These are phyloP conservation scores for Saccharum hybrid DNA, from an alignment of 202 grass and related monocot genomes.

Conservation along the genomic window DNA sequence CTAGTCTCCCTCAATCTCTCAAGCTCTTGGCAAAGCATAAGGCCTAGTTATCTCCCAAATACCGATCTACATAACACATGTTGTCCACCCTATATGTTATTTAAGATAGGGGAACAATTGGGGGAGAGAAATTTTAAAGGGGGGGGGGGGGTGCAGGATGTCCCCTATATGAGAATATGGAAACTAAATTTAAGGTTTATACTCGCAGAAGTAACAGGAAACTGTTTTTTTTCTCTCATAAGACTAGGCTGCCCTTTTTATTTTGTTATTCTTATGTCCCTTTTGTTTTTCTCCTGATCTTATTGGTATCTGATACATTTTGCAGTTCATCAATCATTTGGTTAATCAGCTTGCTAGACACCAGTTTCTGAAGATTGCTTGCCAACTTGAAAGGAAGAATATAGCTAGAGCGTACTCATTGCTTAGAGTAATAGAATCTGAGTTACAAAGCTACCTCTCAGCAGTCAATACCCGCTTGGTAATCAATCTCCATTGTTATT, in stretches of 20 bases:
- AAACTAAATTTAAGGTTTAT: not conserved
- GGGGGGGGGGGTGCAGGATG: no score
- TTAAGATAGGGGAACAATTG: no score
- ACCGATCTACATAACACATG: no score
- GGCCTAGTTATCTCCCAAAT: no score
- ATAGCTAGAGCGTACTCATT: slow-evolving; percentile 78
- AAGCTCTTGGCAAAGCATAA: no score
- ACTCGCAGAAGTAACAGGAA: slow-evolving; percentile 15
- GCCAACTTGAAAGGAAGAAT: slow-evolving; percentile 88
- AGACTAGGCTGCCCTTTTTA: not conserved
- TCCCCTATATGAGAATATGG: no score
- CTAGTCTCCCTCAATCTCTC: no score
- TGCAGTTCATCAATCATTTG: slow-evolving; percentile 97
- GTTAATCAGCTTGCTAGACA: slow-evolving; percentile 95
- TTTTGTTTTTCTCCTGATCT: slow-evolving; percentile 30
- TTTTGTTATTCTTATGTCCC: not conserved
- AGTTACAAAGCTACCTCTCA: slow-evolving; percentile 83
- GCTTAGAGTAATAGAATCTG: slow-evolving; percentile 92
- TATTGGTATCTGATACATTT: slow-evolving; percentile 34
- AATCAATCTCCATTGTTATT: slow-evolving; percentile 42
- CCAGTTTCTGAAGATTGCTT: slow-evolving; percentile 91
- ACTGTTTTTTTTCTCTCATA: not conserved
- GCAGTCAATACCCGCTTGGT: slow-evolving; percentile 76
- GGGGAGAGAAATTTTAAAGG: no score
- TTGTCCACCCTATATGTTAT: no score